Percentiles rank a stretch among this genome's conserved stretches.
phyloP scores from a whole-genome alignment of 179 eudicot species.

The Gypsophila paniculata region DNA sequence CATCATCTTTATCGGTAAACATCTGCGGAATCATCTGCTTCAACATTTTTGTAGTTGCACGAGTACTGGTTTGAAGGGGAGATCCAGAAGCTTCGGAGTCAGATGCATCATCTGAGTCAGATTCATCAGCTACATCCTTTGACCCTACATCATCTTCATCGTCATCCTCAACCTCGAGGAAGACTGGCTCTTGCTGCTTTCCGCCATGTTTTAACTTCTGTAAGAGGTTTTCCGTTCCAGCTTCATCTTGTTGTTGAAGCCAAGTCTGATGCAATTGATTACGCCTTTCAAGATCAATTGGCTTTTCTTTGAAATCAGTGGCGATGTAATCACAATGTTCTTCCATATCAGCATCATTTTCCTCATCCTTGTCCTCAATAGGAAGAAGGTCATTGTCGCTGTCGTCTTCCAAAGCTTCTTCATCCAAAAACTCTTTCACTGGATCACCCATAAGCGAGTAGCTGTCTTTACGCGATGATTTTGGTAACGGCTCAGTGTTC shows the following conservation, averaged over 20 bases:
- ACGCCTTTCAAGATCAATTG: constrained; percentile 57
- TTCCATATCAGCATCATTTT: constrained; percentile 51
- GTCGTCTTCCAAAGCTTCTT: constrained; percentile 88
- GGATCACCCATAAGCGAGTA: constrained; percentile 61
- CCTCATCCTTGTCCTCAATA: constrained; percentile 62
- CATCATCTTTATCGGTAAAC: constrained; percentile 75
- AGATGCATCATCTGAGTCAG: constrained; percentile 27
- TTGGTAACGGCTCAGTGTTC: constrained; percentile 40
- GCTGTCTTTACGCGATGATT: constrained; percentile 20
- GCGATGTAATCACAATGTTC: constrained; percentile 69
- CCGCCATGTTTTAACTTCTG: constrained; percentile 54
- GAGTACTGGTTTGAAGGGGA: constrained; percentile 27
- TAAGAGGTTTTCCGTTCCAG: constrained; percentile 72
- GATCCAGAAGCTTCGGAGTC: constrained; percentile 34
- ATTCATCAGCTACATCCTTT: constrained; percentile 31
- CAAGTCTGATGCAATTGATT: constrained; percentile 80
- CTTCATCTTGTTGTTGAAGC: constrained; percentile 89
- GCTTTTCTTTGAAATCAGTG: constrained; percentile 58
- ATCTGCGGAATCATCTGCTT: constrained; percentile 75
- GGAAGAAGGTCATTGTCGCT: constrained; percentile 66
- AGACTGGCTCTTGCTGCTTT: constrained; percentile 34
- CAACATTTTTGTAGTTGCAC: constrained; percentile 46
- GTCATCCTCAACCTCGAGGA: constrained; percentile 41
- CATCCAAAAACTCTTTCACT: constrained; percentile 78
- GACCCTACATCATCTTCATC: constrained; percentile 3